phyloP scores from a whole-genome alignment of 2,329 filamentous ascomycete genomes.

The Setomelanomma holmii region DNA sequence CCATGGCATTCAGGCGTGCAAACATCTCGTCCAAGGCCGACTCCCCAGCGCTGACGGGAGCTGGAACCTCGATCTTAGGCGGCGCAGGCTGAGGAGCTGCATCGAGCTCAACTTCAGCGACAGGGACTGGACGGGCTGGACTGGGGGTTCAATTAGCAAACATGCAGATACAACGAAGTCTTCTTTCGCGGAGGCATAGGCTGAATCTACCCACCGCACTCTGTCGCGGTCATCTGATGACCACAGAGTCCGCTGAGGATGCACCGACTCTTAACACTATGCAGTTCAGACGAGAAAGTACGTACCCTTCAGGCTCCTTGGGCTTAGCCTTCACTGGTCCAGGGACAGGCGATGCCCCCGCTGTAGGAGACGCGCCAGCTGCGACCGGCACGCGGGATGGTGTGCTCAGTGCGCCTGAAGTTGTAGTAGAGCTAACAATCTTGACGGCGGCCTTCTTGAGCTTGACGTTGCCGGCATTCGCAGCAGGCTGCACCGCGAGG shows the following conservation, averaged over 20 bases:
- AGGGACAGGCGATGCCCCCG: constrained; percentile 1
- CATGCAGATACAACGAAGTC: background rate
- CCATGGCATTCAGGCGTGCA: constrained; percentile 20
- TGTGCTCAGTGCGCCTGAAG: background rate
- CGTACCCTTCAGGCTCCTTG: constrained; percentile 23
- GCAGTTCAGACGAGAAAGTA: too few relatives aligned
- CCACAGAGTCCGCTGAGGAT: too few relatives aligned
- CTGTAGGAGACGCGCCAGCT: background rate
- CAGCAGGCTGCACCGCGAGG: constrained; percentile 31
- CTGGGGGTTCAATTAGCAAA: background rate
- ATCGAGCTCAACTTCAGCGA: too few relatives aligned
- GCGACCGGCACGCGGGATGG: background rate
- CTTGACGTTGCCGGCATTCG: constrained; percentile 19
- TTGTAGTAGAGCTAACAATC: constrained; percentile 26
- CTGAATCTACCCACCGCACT: too few relatives aligned
- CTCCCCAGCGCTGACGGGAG: background rate
- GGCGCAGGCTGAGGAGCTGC: background rate
- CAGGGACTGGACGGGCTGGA: background rate
- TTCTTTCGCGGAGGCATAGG: too few relatives aligned
- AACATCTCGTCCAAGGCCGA: constrained; percentile 26
- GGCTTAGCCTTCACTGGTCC: constrained; percentile 10
- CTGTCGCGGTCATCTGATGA: too few relatives aligned
- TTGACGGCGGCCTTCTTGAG: constrained; percentile 41
- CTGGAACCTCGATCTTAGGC: constrained; percentile 5
- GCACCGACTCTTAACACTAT: too few relatives aligned